Conservation (phyloP, 148 eudicot genomes). For the Suaeda aralocaspica region DNA sequence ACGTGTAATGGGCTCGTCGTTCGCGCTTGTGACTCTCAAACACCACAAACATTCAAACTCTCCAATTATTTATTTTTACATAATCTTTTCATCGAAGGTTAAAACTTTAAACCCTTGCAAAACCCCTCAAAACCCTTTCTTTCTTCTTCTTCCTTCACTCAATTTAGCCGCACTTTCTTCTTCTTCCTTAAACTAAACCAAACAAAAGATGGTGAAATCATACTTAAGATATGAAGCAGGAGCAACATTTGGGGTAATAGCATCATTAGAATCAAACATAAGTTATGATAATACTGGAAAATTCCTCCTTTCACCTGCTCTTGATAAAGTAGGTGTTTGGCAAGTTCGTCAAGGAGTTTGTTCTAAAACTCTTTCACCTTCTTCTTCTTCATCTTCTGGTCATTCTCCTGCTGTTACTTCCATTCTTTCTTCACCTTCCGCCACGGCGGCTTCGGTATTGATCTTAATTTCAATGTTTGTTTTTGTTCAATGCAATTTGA, state of each 20-base stretch:
- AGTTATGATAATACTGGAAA: slow-evolving; percentile 70
- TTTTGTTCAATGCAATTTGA: too few relatives aligned
- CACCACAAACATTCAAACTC: too few relatives aligned
- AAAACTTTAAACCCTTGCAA: background rate
- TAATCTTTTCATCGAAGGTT: too few relatives aligned
- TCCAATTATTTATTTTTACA: too few relatives aligned
- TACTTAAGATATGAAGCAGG: slow-evolving; percentile 80
- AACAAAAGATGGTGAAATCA: slow-evolving; percentile 69
- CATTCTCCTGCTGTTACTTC: slow-evolving; percentile 80
- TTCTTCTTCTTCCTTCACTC: background rate
- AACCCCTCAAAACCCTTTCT: background rate
- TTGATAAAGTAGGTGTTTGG: slow-evolving; percentile 85
- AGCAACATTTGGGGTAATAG: slow-evolving; percentile 77
- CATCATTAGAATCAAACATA: slow-evolving; percentile 67
- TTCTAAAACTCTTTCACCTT: slow-evolving; percentile 55
- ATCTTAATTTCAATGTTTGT: too few relatives aligned
- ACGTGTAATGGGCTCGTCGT: too few relatives aligned
- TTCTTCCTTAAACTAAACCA: background rate
- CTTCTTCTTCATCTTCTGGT: slow-evolving; percentile 44
- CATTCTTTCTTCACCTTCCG: slow-evolving; percentile 55
- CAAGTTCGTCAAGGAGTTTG: slow-evolving; percentile 70
- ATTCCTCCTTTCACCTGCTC: slow-evolving; percentile 67
- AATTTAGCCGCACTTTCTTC: background rate
- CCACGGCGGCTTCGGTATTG: slow-evolving; percentile 51
- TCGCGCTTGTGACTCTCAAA: too few relatives aligned